Conservation (phyloP, 768 basidiomycete species). For the Daedaleopsis nitida region DNA sequence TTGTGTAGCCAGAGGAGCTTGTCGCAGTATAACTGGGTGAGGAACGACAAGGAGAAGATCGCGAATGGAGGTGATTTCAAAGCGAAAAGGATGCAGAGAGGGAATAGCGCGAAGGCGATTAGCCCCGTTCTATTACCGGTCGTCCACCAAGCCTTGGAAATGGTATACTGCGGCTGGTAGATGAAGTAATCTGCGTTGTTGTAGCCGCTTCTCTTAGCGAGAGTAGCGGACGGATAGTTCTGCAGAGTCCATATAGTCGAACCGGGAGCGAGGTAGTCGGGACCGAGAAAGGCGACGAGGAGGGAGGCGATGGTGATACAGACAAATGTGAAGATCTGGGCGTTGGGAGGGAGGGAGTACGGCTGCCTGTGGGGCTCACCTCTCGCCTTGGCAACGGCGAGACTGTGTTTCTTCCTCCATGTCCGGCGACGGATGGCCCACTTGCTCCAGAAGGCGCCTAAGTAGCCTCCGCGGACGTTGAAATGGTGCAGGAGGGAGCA, state of each 20-base stretch:
- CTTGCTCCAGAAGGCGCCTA: constrained; percentile 59
- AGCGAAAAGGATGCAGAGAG: constrained; percentile 68
- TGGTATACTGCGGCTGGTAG: constrained; percentile 56
- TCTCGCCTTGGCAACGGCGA: constrained; percentile 35
- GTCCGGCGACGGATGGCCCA: constrained; percentile 60
- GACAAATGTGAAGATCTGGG: constrained; percentile 54
- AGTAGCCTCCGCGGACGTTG: constrained; percentile 40
- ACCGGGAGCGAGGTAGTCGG: constrained; percentile 65
- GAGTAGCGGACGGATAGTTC: constrained; percentile 31
- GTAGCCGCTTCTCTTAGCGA: constrained; percentile 17
- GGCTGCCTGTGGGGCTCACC: constrained; percentile 44
- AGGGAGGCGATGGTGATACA: constrained; percentile 46
- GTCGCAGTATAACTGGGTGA: constrained; percentile 72
- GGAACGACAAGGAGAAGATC: constrained; percentile 61
- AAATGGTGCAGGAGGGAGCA: constrained; percentile 47
- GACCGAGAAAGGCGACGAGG: constrained; percentile 56
- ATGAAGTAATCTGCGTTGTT: constrained; percentile 38
- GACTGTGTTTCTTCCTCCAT: constrained; percentile 51
- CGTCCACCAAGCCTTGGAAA: constrained; percentile 73
- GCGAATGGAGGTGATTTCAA: constrained; percentile 76
- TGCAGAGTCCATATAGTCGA: constrained; percentile 41
- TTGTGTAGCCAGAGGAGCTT: constrained; percentile 72
- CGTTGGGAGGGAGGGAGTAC: constrained; percentile 59
- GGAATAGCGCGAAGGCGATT: constrained; percentile 72
- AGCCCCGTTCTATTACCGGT: constrained; percentile 66